Conservation (phyloP, 352 stramenopile genomes). For the Pythium volutum region DNA sequence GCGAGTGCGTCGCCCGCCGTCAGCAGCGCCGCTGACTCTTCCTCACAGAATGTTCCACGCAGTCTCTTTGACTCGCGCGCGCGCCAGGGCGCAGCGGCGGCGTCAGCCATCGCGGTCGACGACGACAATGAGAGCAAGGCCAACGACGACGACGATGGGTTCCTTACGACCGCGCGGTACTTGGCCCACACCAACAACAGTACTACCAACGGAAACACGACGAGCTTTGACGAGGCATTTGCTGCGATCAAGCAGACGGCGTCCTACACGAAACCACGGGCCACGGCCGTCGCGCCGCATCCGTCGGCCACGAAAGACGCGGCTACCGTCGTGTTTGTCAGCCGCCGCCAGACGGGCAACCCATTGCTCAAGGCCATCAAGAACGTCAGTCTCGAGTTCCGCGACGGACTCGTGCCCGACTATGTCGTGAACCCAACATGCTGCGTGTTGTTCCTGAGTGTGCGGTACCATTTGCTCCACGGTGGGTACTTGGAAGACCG, state of each 20-base stretch:
- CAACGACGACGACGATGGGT: conserved; percentile 19
- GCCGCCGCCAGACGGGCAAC: conserved; percentile 92
- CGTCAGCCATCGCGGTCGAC: neutral
- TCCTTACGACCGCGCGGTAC: conserved; percentile 21
- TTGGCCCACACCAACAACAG: conserved; percentile 9
- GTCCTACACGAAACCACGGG: conserved; percentile 43
- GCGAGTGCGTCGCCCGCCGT: neutral
- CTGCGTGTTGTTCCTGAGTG: conserved; percentile 91
- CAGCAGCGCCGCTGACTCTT: neutral
- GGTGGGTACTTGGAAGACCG: conserved; percentile 90
- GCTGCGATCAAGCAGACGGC: conserved; percentile 49
- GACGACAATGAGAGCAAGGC: neutral
- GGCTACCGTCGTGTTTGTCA: conserved; percentile 67
- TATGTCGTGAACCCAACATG: conserved; percentile 91
- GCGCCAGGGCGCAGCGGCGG: neutral
- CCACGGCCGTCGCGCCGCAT: conserved; percentile 9
- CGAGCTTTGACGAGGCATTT: conserved; percentile 46
- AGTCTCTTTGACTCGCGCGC: conserved; percentile 24
- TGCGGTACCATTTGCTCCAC: conserved; percentile 89
- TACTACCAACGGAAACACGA: neutral
- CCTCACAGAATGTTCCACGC: neutral
- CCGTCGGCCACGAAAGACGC: conserved; percentile 32
- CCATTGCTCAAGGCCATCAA: conserved; percentile 89
- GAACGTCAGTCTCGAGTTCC: conserved; percentile 93
- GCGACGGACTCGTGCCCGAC: conserved; percentile 90